A percentile compares a stretch with the other conserved stretches of the same genome.
Evolutionary conservation across 495 filamentous ascomycete species (phyloP).

Genomic region (Usnea hakonensis): DNA sequence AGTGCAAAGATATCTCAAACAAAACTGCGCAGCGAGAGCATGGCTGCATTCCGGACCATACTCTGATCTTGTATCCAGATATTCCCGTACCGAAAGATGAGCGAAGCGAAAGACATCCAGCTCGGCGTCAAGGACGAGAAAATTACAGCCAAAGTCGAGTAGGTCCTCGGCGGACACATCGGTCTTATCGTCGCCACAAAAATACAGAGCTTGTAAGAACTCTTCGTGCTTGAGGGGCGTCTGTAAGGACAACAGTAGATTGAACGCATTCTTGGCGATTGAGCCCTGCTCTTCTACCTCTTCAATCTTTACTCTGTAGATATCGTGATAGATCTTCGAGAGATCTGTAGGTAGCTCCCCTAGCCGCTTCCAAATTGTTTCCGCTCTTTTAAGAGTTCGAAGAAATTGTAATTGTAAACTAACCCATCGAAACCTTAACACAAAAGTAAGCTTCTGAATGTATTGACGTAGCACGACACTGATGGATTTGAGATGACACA

Average conservation of each 20-base stretch:
- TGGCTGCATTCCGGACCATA: slow-evolving; percentile 2
- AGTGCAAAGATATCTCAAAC: slow-evolving; percentile 1
- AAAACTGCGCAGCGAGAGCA: slow-evolving; percentile 5
- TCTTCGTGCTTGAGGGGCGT: neutral
- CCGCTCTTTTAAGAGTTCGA: slow-evolving; percentile 22
- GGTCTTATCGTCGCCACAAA: neutral
- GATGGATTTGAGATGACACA: too few relatives aligned
- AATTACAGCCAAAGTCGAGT: slow-evolving; percentile 25
- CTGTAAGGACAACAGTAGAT: neutral
- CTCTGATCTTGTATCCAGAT: slow-evolving; percentile 11
- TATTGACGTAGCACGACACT: too few relatives aligned
- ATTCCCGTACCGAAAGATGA: slow-evolving; percentile 27
- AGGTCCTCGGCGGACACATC: slow-evolving; percentile 9
- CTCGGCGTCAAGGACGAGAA: slow-evolving; percentile 22
- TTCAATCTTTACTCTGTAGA: neutral
- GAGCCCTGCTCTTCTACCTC: neutral
- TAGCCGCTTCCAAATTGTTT: slow-evolving; percentile 21
- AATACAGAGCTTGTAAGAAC: neutral
- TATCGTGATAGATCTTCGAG: slow-evolving; percentile 20
- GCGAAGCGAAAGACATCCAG: slow-evolving; percentile 27
- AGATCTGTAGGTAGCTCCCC: slow-evolving; percentile 26
- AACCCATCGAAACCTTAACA: slow-evolving; percentile 33
- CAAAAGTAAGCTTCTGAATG: too few relatives aligned
- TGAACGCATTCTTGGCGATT: slow-evolving; percentile 1
- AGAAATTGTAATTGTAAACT: slow-evolving; percentile 30